Evolutionary conservation across 2,329 filamentous ascomycete species (phyloP).

Genomic region (Fusarium hostae): DNA sequence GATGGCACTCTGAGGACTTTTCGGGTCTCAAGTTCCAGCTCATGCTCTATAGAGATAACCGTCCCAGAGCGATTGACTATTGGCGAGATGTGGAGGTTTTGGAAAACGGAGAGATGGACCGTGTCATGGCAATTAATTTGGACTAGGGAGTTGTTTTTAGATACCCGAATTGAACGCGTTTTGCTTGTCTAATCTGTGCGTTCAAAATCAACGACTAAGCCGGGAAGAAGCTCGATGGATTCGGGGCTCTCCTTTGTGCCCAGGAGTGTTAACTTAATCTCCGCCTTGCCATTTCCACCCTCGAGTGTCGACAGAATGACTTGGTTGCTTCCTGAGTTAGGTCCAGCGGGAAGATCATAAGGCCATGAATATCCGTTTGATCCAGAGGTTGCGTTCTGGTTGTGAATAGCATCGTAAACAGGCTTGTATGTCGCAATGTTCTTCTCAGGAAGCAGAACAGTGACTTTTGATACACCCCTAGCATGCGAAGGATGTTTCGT

Average conservation of each 20-base stretch:
- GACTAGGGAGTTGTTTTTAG: neutral
- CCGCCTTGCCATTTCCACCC: constrained; percentile 3
- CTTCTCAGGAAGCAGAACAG: constrained; percentile 48
- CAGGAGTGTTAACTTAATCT: constrained; percentile 37
- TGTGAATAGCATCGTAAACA: constrained; percentile 47
- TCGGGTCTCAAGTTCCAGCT: neutral
- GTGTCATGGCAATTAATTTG: too few relatives aligned
- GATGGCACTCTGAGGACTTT: constrained; percentile 12
- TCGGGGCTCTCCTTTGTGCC: constrained; percentile 39
- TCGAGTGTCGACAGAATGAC: constrained; percentile 21
- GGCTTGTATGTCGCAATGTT: constrained; percentile 28
- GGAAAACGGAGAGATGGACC: neutral
- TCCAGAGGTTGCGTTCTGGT: neutral
- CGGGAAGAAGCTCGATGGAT: constrained; percentile 38
- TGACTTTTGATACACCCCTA: constrained; percentile 60
- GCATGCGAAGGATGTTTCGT: constrained; percentile 62
- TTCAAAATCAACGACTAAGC: constrained; percentile 39
- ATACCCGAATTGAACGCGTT: neutral
- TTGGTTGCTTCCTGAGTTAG: constrained; percentile 22
- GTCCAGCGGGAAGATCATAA: constrained; percentile 32
- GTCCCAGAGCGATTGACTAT: neutral
- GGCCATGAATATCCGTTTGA: constrained; percentile 26
- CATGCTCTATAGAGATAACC: neutral
- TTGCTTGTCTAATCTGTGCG: neutral
- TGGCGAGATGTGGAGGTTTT: neutral